Evolutionary conservation across 345 rosid species (phyloP), one percentile per base, ranked within the genome.

Genomic region (Stellera chamaejasme): DNA sequence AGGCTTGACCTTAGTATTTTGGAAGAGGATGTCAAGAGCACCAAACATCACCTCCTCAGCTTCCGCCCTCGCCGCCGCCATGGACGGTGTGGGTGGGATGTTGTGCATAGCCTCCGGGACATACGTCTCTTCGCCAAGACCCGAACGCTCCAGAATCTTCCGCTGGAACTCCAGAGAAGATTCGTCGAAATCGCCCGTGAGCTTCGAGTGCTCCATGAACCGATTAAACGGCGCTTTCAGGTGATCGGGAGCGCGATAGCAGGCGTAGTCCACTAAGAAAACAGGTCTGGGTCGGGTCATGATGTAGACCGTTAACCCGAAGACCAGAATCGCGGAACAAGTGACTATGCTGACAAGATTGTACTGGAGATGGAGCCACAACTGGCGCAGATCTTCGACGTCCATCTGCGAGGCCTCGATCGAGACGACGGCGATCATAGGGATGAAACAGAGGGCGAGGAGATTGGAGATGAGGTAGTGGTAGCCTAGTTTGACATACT

Each of bases 61-160:
- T 58, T 85, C 93, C 54, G 71, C 79, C 45, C 89, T 78, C 8
- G 84, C 81, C 0, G 81, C 76, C 11, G 73, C 75, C 71, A 82
- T 76, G 8, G 81, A 72, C 23, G 78, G 83, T 11, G 54, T 59
- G 0, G 89, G 93, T 2, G 93, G 93, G 10, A 80, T 53, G 10
- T 13, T 28, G 73, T 63, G 68, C 68, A 85, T 78, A 13, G 89
- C 87, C 54, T 71, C 75, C 10, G 93, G 82, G 11, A 68, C 77
- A 46, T 80, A 72, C 4, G 93, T 85, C 56, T 82, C 93, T 28
- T 85, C 84, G 3, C 93, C 93, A 10, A 85, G 82, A 6, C 93
- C 93, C 1, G 89, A 82, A 25, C 93, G 82, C 39, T 80, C 89
- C 65, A 79, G 61, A 65, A 85, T 71, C 77, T 76, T 85, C 52